Conservation (phyloP, 2,329 filamentous ascomycete genomes). For the Aspergillus pseudoterreus region DNA sequence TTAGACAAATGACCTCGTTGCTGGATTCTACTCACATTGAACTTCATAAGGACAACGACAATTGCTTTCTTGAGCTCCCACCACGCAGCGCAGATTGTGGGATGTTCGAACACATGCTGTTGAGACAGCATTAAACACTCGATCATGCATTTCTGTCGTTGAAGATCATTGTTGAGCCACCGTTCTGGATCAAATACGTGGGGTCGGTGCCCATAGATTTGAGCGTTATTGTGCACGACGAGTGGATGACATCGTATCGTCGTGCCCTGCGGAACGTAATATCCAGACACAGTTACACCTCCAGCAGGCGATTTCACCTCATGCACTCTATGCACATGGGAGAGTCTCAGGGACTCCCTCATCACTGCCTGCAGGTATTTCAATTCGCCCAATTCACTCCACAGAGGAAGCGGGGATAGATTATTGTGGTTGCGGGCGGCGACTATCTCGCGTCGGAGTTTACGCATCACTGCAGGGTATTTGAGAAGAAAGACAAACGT, state of each 20-base stretch:
- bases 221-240: not conserved
- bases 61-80: slow-evolving; percentile 13
- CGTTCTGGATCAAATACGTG: slow-evolving; percentile 12
- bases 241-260: slow-evolving; percentile 8
- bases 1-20: no score
- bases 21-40: slow-evolving; percentile 8
- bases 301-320: slow-evolving; percentile 1
- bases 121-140: slow-evolving; percentile 5
- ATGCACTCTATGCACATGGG: not conserved
- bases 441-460: slow-evolving; percentile 10
- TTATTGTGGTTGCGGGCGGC: not conserved
- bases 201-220: slow-evolving; percentile 6
- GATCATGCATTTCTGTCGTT: slow-evolving; percentile 8
- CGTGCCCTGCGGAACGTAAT: slow-evolving; percentile 5
- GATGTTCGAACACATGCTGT: not conserved
- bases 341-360: slow-evolving; percentile 15
- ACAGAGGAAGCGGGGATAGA: not conserved
- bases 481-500: slow-evolving; percentile 7
- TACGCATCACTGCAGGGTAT: slow-evolving; percentile 1
- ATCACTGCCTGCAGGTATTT: slow-evolving; percentile 15
- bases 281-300: not conserved
- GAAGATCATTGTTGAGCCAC: slow-evolving; percentile 9
- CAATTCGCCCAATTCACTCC: slow-evolving; percentile 6
- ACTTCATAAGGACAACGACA: slow-evolving; percentile 11
- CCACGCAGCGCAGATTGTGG: slow-evolving; percentile 9